These are phyloP conservation scores for Eimeria nieschulzi DNA, from an alignment of 169 alveolate genomes.

Conservation along the genomic window DNA sequence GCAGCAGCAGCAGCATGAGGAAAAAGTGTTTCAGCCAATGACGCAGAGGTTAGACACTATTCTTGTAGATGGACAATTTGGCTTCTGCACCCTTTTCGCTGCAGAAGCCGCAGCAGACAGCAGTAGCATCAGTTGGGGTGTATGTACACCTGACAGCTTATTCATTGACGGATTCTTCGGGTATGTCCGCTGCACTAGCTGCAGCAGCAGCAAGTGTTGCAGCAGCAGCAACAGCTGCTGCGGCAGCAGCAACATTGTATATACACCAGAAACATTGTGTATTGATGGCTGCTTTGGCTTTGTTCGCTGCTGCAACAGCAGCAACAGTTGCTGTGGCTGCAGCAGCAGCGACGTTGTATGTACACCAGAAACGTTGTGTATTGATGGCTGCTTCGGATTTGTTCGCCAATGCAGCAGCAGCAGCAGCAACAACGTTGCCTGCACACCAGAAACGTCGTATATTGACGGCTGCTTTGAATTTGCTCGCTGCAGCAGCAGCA, in stretches of 20 bases:
- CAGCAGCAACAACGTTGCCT: not conserved
- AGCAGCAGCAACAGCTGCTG: constrained; percentile 8
- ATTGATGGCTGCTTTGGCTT: not conserved
- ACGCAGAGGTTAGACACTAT: constrained; percentile 20
- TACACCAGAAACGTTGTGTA: too few species aligned
- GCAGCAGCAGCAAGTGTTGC: not conserved
- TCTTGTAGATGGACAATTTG: constrained; percentile 15
- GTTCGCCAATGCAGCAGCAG: not conserved
- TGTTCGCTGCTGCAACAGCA: not conserved
- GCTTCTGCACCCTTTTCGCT: not conserved
- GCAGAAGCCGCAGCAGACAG: not conserved
- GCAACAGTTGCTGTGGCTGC: constrained; percentile 11
- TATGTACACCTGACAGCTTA: not conserved
- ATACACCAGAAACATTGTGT: not conserved
- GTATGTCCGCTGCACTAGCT: not conserved
- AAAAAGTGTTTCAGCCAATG: not conserved
- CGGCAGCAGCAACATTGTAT: not conserved
- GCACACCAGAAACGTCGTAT: not conserved
- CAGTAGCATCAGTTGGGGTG: not conserved
- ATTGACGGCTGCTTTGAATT: not conserved
- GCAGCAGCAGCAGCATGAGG: constrained; percentile 8
- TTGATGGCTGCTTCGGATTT: too few species aligned
- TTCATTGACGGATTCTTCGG: not conserved
- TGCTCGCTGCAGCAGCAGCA: constrained; percentile 8
- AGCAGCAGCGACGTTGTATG: not conserved